Conservation (phyloP, 2,329 filamentous ascomycete genomes). For the Pseudogymnoascus sp. region DNA sequence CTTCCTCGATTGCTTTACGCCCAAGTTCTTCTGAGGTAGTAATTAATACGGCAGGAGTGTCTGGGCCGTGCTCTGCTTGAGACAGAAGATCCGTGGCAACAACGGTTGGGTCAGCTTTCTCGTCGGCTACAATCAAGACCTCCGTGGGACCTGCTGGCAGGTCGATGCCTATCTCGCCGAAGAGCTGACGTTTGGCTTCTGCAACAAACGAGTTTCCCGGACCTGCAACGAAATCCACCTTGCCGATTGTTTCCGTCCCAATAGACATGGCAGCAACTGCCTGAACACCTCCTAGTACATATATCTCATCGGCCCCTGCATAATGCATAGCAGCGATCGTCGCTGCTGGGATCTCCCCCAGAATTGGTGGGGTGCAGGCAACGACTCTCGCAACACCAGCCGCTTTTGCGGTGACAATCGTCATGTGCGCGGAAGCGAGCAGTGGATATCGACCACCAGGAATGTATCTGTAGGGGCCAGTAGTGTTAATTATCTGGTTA, state of each 20-base stretch:
- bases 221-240: constrained; percentile 46
- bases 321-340: constrained; percentile 43
- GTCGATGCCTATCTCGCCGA: constrained; percentile 49
- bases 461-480: too few species aligned
- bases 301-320: constrained; percentile 45
- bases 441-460: constrained; percentile 32
- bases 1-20: too few species aligned
- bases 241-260: constrained; percentile 41
- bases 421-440: constrained; percentile 48
- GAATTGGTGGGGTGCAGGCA: constrained; percentile 45
- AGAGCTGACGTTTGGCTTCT: constrained; percentile 46
- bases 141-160: constrained; percentile 48
- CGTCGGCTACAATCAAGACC: constrained; percentile 43
- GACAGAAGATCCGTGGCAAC: constrained; percentile 41
- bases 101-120: constrained; percentile 38
- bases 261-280: constrained; percentile 47
- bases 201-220: constrained; percentile 49
- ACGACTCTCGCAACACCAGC: constrained; percentile 44
- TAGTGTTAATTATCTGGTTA: too few species aligned
- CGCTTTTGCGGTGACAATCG: constrained; percentile 47
- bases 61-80: constrained; percentile 46
- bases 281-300: constrained; percentile 45
- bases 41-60: constrained; percentile 43
- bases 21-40: constrained; percentile 29
- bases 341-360: constrained; percentile 39